These are phyloP conservation scores for Penicillium aurantiogriseum DNA, from an alignment of 2,329 filamentous ascomycete genomes.

Conservation along the genomic window DNA sequence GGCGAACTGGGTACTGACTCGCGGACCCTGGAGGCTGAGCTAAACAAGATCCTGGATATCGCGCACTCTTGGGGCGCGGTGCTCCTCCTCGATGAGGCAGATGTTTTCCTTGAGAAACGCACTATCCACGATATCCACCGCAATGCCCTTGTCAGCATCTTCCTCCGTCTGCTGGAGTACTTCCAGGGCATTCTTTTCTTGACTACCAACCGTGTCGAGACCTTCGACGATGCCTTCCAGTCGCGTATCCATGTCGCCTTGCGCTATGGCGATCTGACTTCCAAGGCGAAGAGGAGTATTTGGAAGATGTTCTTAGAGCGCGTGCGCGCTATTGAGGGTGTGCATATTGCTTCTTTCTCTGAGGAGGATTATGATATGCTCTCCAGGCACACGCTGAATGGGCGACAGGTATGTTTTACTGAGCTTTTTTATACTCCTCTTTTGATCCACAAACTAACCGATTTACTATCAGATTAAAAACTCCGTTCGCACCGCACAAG, in stretches of 20 bases:
- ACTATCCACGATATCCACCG: constrained; percentile 80
- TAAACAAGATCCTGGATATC: constrained; percentile 82
- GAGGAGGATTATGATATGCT: constrained; percentile 66
- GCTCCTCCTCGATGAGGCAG: constrained; percentile 79
- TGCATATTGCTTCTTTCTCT: constrained; percentile 48
- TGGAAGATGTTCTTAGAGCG: constrained; percentile 82
- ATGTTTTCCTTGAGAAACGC: constrained; percentile 79
- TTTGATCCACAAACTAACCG: background rate
- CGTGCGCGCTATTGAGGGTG: constrained; percentile 64
- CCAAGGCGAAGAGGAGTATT: constrained; percentile 71
- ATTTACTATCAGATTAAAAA: constrained; percentile 71
- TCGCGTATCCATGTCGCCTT: constrained; percentile 83
- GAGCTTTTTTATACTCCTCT: background rate
- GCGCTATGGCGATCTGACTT: constrained; percentile 71
- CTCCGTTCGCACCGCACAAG: constrained; percentile 77
- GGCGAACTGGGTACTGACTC: constrained; percentile 81
- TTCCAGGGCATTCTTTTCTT: constrained; percentile 89
- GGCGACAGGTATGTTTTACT: constrained; percentile 55
- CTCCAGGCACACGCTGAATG: constrained; percentile 67
- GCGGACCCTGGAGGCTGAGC: constrained; percentile 67
- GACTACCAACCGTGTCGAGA: constrained; percentile 82
- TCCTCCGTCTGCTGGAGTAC: constrained; percentile 82
- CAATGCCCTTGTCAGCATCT: constrained; percentile 83
- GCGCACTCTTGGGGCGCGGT: constrained; percentile 85
- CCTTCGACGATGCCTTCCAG: constrained; percentile 88